Base-by-base conservation (phyloP, 1,284 basidiomycete genomes). In the Porogramme epimiltina region DNA sequence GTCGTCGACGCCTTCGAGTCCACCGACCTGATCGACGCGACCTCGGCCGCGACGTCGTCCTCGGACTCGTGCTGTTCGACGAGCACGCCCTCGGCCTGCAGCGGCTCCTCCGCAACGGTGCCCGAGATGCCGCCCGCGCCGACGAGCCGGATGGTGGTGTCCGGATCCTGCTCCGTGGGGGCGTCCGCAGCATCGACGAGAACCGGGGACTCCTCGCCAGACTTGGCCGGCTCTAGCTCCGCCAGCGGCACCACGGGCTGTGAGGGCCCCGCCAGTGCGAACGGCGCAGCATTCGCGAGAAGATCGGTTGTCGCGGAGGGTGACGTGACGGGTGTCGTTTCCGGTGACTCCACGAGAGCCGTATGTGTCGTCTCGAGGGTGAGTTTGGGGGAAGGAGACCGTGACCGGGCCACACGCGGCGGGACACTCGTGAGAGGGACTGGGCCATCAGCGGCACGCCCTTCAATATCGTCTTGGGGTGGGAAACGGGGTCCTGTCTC, bases 101-200 rank as follows among this genome's bases (percentile, higher is more conserved):
- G 62, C 11, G 66, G 60, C 34, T 68, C 61, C 23, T 75, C 75
- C 6, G 13, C 34, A 33, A 72, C 62, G 23, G 66, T 60, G 31
- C 77, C 79, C 6, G 64, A 63, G 22, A 65, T 60, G 18, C 73
- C 70, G 23, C 77, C 78, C 4, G 76, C 79, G 20, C 81, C 83
- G 16, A 86, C 74, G n/a, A 85, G 67, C 39, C 81, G 77, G 51
- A 87, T 75, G 5, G 81, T 82, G 11, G 72, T 68, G 23, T 61
- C 62, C 68, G 66, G 43, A 55, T 62, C 42, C 38, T 55, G 50
- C 36, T 45, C 25, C 38, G 52, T 45, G 2, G 50, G 41, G 0
- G 59, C 62, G 16, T 59, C 56, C 24, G 56, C 56, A 16, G 61
- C 55, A 23, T 59, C 54, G 22, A 62, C 50, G 2, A 64, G 45